Evolutionary conservation across 148 eudicot genomes (phyloP).

Genomic region (Vaccinium corymbosum): DNA sequence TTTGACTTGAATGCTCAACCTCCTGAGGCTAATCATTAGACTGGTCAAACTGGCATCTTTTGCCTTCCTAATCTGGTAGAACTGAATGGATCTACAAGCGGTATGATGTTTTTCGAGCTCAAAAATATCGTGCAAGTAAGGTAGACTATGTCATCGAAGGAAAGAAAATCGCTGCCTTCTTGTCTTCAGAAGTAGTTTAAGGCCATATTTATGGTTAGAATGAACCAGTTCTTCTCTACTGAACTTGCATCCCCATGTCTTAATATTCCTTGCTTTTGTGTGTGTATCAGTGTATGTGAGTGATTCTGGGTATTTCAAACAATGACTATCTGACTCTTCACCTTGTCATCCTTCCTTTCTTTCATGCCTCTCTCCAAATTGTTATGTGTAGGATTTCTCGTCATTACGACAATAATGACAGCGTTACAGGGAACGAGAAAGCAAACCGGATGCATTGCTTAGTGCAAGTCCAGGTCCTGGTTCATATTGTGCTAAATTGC

Average conservation of each 20-base stretch:
- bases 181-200: background rate
- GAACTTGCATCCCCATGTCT: background rate
- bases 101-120: background rate
- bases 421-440: background rate
- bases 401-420: background rate
- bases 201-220: background rate
- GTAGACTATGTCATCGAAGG: too few relatives aligned
- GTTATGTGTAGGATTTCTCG: background rate
- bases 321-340: background rate
- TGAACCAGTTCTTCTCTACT: background rate
- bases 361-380: background rate
- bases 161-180: background rate
- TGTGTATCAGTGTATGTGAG: background rate
- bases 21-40: conserved; percentile 18
- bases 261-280: background rate
- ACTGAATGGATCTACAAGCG: background rate
- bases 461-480: background rate
- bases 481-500: too few relatives aligned
- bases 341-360: background rate
- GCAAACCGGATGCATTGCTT: background rate
- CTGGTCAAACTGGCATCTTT: background rate
- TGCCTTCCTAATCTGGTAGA: background rate
- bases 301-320: background rate
- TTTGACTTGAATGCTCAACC: conserved; percentile 19
- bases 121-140: background rate